Evolutionary conservation across 2,329 filamentous ascomycete species (phyloP), one percentile per base, ranked within the genome.

Genomic region (Neofusicoccum sp.): DNA sequence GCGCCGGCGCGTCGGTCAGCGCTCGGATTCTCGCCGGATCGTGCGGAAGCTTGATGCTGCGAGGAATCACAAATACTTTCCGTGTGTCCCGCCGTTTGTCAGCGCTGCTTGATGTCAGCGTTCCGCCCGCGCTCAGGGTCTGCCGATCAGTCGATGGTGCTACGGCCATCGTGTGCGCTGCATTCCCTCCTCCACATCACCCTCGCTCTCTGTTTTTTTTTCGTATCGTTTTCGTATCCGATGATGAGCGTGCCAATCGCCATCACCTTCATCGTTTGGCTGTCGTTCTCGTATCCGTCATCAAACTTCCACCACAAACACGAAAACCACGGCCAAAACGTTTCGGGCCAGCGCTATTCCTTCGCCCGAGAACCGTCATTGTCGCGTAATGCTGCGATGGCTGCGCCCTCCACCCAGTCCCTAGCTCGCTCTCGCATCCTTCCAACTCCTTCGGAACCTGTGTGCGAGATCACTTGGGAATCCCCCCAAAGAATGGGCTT

Each of bases 1-100:
- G 49, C 49, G 34, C 34, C 14, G 49, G 28, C 37, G 52, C 22
- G 39, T 43, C 37, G 37, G 37, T 33, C 52, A 12, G 39, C 37
- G 14, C 22, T 44, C 49, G 49, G 14, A 39, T 39, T 16, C 16
- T 29, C 8, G 52, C 39, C 52, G 52, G 52, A 56, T 28, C 37
- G 29, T 29, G 41, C 52, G 52, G 52, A 56, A 56, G 39, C n/a
- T 43, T 56, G 39, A 41, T 34, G 52, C 37, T 33, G 44, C 44
- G 39, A 28, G 37, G 22, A 33, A 22, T 37, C 33, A 31, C 12
- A 11, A 48, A 9, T 37, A 36, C 36, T 47, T 49, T 43, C 52
- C 52, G 52, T 37, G 36, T 22, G 8, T n/a, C 39, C 54, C 52
- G 52, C 9, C 37, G 16, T 45, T 31, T 34, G 31, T 58, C 54